phyloP scores from a whole-genome alignment of 2,329 filamentous ascomycete species.

The Aspergillus tanneri region DNA sequence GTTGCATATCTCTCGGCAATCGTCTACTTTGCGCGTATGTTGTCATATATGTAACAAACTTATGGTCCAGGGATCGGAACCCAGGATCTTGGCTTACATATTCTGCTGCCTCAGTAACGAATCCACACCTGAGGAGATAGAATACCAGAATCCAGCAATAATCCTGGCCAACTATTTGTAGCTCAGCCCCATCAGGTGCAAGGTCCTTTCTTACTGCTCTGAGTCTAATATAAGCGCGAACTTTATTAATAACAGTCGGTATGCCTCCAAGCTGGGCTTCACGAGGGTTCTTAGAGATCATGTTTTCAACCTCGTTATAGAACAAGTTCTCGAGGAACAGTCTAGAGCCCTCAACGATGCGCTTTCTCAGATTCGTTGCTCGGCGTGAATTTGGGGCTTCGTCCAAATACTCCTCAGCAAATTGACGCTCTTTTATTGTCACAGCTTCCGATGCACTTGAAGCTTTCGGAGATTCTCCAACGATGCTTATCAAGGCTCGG shows the following conservation, averaged over 20 bases:
- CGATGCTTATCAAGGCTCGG: constrained; percentile 74
- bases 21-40: constrained; percentile 79
- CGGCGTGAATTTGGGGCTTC: constrained; percentile 65
- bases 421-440: constrained; percentile 72
- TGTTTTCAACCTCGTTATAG: constrained; percentile 70
- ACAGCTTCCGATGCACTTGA: constrained; percentile 60
- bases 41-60: constrained; percentile 83
- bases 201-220: constrained; percentile 78
- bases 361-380: constrained; percentile 69
- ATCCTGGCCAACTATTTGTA: constrained; percentile 77
- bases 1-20: constrained; percentile 74
- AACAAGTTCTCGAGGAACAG: constrained; percentile 79
- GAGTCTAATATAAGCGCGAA: constrained; percentile 86
- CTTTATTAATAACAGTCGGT: constrained; percentile 83
- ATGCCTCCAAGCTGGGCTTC: constrained; percentile 88
- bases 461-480: constrained; percentile 66
- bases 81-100: constrained; percentile 80
- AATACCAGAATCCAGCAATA: constrained; percentile 94
- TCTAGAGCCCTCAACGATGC: constrained; percentile 77
- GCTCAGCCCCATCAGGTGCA: constrained; percentile 73
- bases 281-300: constrained; percentile 78
- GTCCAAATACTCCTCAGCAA: constrained; percentile 73
- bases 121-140: constrained; percentile 81
- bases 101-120: constrained; percentile 76
- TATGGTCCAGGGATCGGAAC: constrained; percentile 87